phyloP scores from a whole-genome alignment of 164 flowering plant genomes.

The Berberis thunbergii region DNA sequence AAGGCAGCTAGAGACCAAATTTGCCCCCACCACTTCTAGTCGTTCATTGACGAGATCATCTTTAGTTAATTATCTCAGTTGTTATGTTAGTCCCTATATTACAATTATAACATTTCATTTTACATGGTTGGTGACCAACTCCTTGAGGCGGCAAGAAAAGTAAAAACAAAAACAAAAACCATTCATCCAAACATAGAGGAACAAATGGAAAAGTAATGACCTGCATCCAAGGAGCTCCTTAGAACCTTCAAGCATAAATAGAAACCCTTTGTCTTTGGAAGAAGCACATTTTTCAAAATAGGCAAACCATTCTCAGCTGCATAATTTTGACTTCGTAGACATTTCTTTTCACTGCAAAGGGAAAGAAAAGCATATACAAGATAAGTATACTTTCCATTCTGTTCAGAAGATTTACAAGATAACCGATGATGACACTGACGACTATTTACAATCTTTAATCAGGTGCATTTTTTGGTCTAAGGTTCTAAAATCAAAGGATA shows the following conservation, averaged over 20 bases:
- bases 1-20: too few species aligned
- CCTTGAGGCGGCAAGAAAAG: background rate
- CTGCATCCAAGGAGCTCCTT: conserved; percentile 77
- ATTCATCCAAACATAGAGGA: background rate
- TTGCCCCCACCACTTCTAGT: too few species aligned
- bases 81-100: background rate
- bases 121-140: background rate
- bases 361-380: background rate
- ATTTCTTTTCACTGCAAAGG: conserved; percentile 63
- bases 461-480: too few species aligned
- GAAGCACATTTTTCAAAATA: conserved; percentile 57
- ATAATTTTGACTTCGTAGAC: conserved; percentile 50
- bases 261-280: conserved; percentile 84
- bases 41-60: too few species aligned
- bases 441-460: too few species aligned
- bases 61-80: too few species aligned
- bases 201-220: conserved; percentile 20
- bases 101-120: too few species aligned
- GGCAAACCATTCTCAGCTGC: conserved; percentile 76
- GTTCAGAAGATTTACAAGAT: too few species aligned
- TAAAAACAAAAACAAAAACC: background rate
- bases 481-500: too few species aligned
- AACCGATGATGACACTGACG: too few species aligned
- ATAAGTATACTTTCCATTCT: too few species aligned
- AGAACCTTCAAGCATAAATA: conserved; percentile 52